Evolutionary conservation across 1,139 yeast species (phyloP).

Genomic region (Yamadazyma buinensis): DNA sequence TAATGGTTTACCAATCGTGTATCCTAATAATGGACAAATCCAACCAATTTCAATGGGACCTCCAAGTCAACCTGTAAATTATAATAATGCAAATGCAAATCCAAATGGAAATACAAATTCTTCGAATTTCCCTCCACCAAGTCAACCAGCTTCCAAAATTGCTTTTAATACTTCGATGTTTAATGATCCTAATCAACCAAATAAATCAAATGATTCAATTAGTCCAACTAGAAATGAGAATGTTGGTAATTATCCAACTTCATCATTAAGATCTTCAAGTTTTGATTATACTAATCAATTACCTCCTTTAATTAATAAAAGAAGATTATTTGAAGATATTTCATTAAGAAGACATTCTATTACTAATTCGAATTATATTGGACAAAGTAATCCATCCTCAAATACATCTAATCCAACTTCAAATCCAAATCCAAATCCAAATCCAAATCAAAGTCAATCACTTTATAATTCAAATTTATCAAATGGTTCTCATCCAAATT

Average conservation of each 20-base stretch:
- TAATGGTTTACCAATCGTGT: too few species aligned
- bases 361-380: slow-evolving; percentile 22
- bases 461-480: slow-evolving; percentile 15
- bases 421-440: neutral
- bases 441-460: too few species aligned
- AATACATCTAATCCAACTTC: neutral
- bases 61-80: too few species aligned
- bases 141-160: slow-evolving; percentile 16
- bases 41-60: neutral
- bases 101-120: slow-evolving; percentile 2
- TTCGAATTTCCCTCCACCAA: slow-evolving; percentile 4
- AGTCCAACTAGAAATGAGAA: slow-evolving; percentile 8
- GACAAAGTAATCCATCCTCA: too few species aligned
- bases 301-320: slow-evolving; percentile 23
- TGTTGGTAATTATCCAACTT: neutral
- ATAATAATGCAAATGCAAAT: slow-evolving; percentile 2
- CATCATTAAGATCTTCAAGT: slow-evolving; percentile 27
- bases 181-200: slow-evolving; percentile 13
- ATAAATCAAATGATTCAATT: slow-evolving; percentile 7
- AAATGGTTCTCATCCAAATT: slow-evolving; percentile 11
- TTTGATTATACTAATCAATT: slow-evolving; percentile 24
- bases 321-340: slow-evolving; percentile 28
- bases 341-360: slow-evolving; percentile 24
- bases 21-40: too few species aligned
- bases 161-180: slow-evolving; percentile 43